These are phyloP conservation scores for Raphidocelis subcapitata DNA, from an alignment of 139 green algal genomes.

Conservation along the genomic window DNA sequence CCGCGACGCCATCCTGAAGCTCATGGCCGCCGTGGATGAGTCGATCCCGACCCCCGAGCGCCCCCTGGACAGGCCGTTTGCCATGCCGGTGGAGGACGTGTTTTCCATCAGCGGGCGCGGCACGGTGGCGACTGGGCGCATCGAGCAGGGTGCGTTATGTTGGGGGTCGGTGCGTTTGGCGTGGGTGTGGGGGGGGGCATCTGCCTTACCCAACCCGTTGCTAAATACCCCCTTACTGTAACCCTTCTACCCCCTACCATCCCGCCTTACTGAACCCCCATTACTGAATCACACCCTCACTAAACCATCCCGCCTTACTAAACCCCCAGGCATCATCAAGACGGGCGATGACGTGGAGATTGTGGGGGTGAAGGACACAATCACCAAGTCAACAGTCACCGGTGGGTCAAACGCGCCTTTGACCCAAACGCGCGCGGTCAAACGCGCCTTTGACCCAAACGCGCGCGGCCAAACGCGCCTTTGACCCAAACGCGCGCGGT, in stretches of 20 bases:
- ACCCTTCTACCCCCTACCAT: not conserved
- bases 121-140: conserved; percentile 92
- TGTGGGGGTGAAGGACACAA: conserved; percentile 76
- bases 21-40: conserved; percentile 88
- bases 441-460: too few species aligned
- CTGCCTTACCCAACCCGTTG: not conserved
- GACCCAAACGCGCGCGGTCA: too few species aligned
- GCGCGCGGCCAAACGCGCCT: too few species aligned
- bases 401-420: too few species aligned
- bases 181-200: not conserved
- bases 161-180: too few species aligned
- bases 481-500: too few species aligned
- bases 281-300: not conserved
- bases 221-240: not conserved
- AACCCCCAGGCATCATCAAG: conserved; percentile 80
- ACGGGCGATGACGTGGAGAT: conserved; percentile 94
- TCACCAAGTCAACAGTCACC: conserved; percentile 88
- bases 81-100: conserved; percentile 97
- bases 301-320: not conserved
- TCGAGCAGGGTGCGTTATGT: conserved; percentile 90
- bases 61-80: conserved; percentile 96
- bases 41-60: conserved; percentile 18
- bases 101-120: conserved; percentile 96
- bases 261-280: not conserved
- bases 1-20: conserved; percentile 80